phyloP scores from a whole-genome alignment of 257 asterid species.

The Salvia rosmarinus region DNA sequence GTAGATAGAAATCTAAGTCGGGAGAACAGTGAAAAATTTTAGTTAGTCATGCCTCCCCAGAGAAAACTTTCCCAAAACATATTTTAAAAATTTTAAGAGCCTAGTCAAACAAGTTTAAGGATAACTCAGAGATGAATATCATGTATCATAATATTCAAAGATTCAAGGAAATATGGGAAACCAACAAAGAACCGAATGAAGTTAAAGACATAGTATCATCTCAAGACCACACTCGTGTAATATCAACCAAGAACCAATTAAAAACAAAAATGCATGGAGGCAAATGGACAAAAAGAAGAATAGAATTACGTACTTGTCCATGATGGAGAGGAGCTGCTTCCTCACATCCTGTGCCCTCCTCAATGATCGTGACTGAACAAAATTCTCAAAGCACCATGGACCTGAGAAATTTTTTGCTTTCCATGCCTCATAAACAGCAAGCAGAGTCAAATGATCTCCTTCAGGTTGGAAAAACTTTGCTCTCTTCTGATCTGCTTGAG shows the following conservation, averaged over 20 bases:
- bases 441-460: constrained; percentile 90
- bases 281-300: constrained; percentile 23
- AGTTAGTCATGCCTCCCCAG: no score
- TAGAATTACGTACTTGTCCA: constrained; percentile 70
- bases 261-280: constrained; percentile 15
- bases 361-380: constrained; percentile 82
- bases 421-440: constrained; percentile 97
- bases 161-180: no score
- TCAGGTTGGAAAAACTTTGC: constrained; percentile 93
- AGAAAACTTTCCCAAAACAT: constrained; percentile 3
- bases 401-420: constrained; percentile 88
- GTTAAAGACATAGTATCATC: constrained; percentile 24
- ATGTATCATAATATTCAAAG: constrained; percentile 12
- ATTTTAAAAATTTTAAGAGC: constrained; percentile 6
- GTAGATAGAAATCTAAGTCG: background rate
- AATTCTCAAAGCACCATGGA: constrained; percentile 95
- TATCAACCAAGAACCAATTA: constrained; percentile 26
- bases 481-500: constrained; percentile 89
- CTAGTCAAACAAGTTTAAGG: background rate
- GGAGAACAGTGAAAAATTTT: no score
- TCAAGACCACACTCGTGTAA: constrained; percentile 8
- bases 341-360: constrained; percentile 94
- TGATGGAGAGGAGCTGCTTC: constrained; percentile 81
- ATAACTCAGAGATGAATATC: background rate
- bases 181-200: background rate